These are phyloP conservation scores for Pythium insidiosum DNA, from an alignment of 352 stramenopile genomes.

Conservation along the genomic window DNA sequence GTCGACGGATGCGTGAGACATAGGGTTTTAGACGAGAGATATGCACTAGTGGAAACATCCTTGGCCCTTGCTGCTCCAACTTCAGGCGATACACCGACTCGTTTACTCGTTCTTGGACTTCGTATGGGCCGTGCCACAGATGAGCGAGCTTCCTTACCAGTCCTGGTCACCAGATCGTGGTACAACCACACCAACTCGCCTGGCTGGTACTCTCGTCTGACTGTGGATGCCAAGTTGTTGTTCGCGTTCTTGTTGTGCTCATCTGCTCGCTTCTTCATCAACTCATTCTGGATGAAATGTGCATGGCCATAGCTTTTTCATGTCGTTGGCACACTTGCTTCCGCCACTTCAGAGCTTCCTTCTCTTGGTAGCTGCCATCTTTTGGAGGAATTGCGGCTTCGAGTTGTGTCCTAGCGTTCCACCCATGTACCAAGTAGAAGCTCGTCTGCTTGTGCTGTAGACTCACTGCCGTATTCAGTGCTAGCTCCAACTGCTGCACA, in stretches of 20 bases:
- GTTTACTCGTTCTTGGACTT: neutral
- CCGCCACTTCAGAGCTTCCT: neutral
- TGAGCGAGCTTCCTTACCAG: constrained; percentile 1
- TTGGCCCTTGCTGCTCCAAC: neutral
- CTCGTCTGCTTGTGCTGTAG: neutral
- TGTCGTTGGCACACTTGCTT: neutral
- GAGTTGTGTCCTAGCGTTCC: neutral
- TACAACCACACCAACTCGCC: constrained; percentile 2
- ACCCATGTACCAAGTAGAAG: constrained; percentile 1
- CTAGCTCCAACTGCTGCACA: constrained; percentile 8
- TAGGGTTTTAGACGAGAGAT: constrained; percentile 1
- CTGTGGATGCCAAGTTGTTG: neutral
- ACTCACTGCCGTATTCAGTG: constrained; percentile 5
- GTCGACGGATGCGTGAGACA: neutral
- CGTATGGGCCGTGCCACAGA: constrained; percentile 4
- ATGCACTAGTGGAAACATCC: neutral
- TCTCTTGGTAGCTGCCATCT: neutral
- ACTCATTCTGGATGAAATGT: neutral
- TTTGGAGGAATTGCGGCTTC: neutral
- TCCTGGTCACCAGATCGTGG: neutral
- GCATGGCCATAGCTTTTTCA: neutral
- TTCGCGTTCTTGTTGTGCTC: neutral
- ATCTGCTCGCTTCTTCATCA: neutral
- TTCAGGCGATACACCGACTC: neutral
- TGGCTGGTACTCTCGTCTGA: neutral